Evolutionary conservation across 2,329 filamentous ascomycete species (phyloP).

Genomic region (Ceratocystis smalleyi): DNA sequence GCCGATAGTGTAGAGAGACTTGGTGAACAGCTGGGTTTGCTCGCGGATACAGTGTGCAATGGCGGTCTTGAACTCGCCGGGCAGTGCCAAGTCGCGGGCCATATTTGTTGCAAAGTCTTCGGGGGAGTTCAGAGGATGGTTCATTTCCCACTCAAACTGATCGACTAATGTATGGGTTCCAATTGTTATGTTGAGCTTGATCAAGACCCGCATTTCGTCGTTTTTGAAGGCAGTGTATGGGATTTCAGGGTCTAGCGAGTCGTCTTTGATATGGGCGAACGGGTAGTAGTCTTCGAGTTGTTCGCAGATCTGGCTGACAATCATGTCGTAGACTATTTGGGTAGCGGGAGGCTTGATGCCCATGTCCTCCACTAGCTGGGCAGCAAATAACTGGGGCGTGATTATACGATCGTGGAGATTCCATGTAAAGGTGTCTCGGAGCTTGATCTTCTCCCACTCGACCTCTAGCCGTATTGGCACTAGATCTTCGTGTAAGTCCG

Average conservation of each 20-base stretch:
- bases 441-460: constrained; percentile 86
- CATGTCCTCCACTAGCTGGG: constrained; percentile 83
- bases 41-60: constrained; percentile 97
- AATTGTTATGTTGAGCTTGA: constrained; percentile 96
- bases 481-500: constrained; percentile 79
- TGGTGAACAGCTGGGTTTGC: constrained; percentile 85
- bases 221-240: constrained; percentile 95
- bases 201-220: constrained; percentile 90
- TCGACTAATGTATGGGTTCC: constrained; percentile 86
- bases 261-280: constrained; percentile 76
- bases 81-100: constrained; percentile 76
- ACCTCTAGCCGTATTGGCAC: constrained; percentile 85
- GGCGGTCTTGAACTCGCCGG: constrained; percentile 89
- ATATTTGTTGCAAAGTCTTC: constrained; percentile 87
- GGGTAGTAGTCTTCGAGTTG: constrained; percentile 90
- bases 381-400: constrained; percentile 64
- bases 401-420: constrained; percentile 86
- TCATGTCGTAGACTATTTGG: constrained; percentile 45
- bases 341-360: constrained; percentile 58
- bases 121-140: constrained; percentile 81
- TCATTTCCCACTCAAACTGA: constrained; percentile 98
- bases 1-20: constrained; percentile 80
- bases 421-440: constrained; percentile 97
- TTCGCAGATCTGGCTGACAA: constrained; percentile 59
- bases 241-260: constrained; percentile 73